Percentiles rank a stretch among this genome's conserved stretches.
Evolutionary conservation across 352 stramenopile genomes (phyloP).

Genomic region (Phytophthora multivora): DNA sequence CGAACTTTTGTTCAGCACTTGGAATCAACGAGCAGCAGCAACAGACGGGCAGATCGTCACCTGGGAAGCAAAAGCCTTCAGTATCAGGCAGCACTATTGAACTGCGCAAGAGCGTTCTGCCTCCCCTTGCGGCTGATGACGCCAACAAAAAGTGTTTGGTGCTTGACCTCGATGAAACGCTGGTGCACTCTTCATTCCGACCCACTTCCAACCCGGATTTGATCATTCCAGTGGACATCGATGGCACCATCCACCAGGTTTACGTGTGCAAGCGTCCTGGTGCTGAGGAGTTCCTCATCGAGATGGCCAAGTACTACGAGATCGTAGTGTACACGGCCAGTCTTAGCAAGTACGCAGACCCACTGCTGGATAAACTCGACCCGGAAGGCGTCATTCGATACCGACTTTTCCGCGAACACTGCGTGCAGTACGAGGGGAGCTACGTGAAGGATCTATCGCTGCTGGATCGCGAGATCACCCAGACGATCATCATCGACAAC

Average conservation of each 20-base stretch:
- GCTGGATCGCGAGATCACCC: conserved; percentile 92
- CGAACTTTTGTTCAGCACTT: conserved; percentile 71
- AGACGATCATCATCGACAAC: conserved; percentile 99
- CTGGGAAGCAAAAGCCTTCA: conserved; percentile 25
- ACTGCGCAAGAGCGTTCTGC: conserved; percentile 64
- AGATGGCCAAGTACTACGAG: conserved; percentile 97
- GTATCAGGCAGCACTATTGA: conserved; percentile 42
- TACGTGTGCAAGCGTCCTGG: conserved; percentile 93
- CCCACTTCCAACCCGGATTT: conserved; percentile 94
- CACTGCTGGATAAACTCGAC: conserved; percentile 96
- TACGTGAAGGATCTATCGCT: conserved; percentile 98
- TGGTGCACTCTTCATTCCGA: conserved; percentile 97
- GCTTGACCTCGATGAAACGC: conserved; percentile 97
- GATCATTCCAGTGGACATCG: conserved; percentile 97
- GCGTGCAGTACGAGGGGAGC: conserved; percentile 95
- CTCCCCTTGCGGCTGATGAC: conserved; percentile 47
- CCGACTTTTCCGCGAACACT: conserved; percentile 94
- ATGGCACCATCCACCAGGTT: conserved; percentile 85
- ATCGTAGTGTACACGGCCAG: conserved; percentile 98
- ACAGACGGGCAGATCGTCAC: conserved; percentile 29
- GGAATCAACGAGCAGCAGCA: conserved; percentile 67
- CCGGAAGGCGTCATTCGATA: conserved; percentile 88
- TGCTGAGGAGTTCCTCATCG: conserved; percentile 95
- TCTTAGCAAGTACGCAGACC: conserved; percentile 97
- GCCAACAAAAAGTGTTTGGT: conserved; percentile 90